phyloP scores from a whole-genome alignment of 441 rosid species.

The Euphorbia celastroides region DNA sequence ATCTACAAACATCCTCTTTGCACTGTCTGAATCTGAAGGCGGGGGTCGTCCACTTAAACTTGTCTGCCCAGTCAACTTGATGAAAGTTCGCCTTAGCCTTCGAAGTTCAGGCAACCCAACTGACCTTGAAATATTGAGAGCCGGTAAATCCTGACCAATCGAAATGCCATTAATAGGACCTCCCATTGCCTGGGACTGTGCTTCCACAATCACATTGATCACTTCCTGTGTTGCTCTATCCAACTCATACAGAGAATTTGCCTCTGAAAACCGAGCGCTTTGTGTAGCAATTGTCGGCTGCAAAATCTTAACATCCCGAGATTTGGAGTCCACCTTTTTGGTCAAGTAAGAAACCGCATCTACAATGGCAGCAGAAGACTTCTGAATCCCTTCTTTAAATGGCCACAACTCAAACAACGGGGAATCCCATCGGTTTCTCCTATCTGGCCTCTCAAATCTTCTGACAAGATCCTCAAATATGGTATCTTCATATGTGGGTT shows the following conservation, averaged over 20 bases:
- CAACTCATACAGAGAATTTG: constrained; percentile 77
- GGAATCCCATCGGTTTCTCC: constrained; percentile 93
- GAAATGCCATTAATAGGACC: constrained; percentile 59
- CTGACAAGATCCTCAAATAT: constrained; percentile 71
- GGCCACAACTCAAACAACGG: constrained; percentile 82
- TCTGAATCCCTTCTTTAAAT: constrained; percentile 44
- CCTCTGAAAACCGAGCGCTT: constrained; percentile 55
- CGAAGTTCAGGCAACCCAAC: constrained; percentile 85
- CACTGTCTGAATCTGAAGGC: constrained; percentile 79
- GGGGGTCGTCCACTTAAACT: constrained; percentile 85
- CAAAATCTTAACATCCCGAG: constrained; percentile 64
- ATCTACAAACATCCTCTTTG: constrained; percentile 87
- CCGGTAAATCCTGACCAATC: constrained; percentile 56
- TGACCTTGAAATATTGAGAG: constrained; percentile 49
- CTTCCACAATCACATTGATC: constrained; percentile 64
- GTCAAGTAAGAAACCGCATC: constrained; percentile 83
- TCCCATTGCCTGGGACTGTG: constrained; percentile 64
- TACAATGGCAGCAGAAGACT: constrained; percentile 49
- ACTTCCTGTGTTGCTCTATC: constrained; percentile 89
- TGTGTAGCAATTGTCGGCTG: constrained; percentile 96
- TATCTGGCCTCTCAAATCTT: constrained; percentile 87
- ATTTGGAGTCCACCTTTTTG: constrained; percentile 60
- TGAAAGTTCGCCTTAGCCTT: constrained; percentile 71
- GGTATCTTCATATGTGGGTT: constrained; percentile 48
- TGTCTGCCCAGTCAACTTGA: constrained; percentile 81